A percentile compares a stretch with the other conserved stretches of the same genome.
phyloP scores from a whole-genome alignment of 805 yeast genomes.

The Ogataea trehalophila region DNA sequence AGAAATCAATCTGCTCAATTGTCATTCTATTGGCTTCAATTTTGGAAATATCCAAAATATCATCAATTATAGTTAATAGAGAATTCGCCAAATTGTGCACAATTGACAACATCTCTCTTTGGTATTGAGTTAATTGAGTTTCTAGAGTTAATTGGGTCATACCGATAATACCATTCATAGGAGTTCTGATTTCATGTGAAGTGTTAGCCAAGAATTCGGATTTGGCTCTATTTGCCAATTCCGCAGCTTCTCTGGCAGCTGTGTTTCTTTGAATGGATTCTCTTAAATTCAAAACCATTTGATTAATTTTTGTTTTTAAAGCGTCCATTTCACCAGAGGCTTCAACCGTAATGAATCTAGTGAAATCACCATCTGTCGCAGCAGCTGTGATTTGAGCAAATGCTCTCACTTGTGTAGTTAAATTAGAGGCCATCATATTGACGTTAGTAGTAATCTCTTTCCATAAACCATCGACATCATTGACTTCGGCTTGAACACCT shows the following conservation, averaged over 20 bases:
- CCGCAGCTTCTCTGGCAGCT: slow-evolving; percentile 93
- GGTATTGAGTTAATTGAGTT: slow-evolving; percentile 85
- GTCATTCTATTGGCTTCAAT: slow-evolving; percentile 94
- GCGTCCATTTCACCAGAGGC: slow-evolving; percentile 90
- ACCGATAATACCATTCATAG: slow-evolving; percentile 89
- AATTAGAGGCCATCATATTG: slow-evolving; percentile 90
- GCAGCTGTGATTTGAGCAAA: slow-evolving; percentile 93
- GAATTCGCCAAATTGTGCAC: slow-evolving; percentile 87
- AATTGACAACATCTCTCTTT: slow-evolving; percentile 85
- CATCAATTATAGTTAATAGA: slow-evolving; percentile 80
- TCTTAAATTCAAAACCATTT: slow-evolving; percentile 80
- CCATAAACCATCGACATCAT: slow-evolving; percentile 90
- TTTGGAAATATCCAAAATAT: slow-evolving; percentile 86
- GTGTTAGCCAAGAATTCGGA: slow-evolving; percentile 88
- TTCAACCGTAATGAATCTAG: slow-evolving; percentile 84
- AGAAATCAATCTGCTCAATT: slow-evolving; percentile 82
- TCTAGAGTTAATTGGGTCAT: slow-evolving; percentile 88
- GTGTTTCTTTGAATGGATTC: slow-evolving; percentile 89
- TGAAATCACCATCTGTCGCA: slow-evolving; percentile 90
- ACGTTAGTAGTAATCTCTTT: slow-evolving; percentile 88
- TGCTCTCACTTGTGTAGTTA: slow-evolving; percentile 88
- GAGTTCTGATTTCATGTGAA: slow-evolving; percentile 86
- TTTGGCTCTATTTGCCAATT: slow-evolving; percentile 81
- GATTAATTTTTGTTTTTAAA: slow-evolving; percentile 59
- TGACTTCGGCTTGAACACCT: slow-evolving; percentile 88